Base-by-base conservation (phyloP, 73 alveolate genomes). In the Paramecium bursaria region DNA sequence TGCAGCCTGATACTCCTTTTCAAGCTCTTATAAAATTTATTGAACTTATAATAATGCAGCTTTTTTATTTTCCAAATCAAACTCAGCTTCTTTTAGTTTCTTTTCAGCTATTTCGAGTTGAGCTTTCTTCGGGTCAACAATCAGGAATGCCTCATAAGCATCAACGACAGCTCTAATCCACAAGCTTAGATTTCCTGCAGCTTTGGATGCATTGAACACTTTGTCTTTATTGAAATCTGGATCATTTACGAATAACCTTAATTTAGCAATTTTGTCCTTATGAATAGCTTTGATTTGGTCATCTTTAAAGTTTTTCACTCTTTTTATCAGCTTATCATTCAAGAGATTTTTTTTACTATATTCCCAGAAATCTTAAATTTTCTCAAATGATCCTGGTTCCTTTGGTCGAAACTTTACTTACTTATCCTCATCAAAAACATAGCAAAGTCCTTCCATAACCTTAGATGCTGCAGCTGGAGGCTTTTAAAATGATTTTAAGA, bases 1-100 rank as follows among this genome's bases (percentile, higher is more conserved):
- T 53, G 99, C 98, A 85, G 91, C 94, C n/a, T 90, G 88, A 54
- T 94, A 95, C 27, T 92, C 95, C 6, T 90, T 91, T 85, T 91
- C 61, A 9, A 94, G 91, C 27, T 90, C 87, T 77, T 92, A 82
- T 75, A 97, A 88, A 57, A 88, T 75, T 57, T 86, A 97, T 80
- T 93, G 93, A 19, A 97, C 97, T 27, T 92, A 98, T 77, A 91
- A 79, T n/a, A 95, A 85, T 55, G 91, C 93, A 54, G 93, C 96
- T 48, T 93, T 61, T 54, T 79, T 85, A 57, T 57, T 85, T 3
- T 35, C 52, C 47, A 87, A 88, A 13, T 48, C 75, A 19, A 26
- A 30, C 46, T 87, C 93, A 47, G 98, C 98, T 29, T 93, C 93
- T 55, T 91, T 92, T 29, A 92, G 91, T 74, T 95, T 86, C 22